Percentiles rank a stretch among this genome's conserved stretches.
Conservation (phyloP, 768 basidiomycete genomes). For the Nevesoporus exiguus region DNA sequence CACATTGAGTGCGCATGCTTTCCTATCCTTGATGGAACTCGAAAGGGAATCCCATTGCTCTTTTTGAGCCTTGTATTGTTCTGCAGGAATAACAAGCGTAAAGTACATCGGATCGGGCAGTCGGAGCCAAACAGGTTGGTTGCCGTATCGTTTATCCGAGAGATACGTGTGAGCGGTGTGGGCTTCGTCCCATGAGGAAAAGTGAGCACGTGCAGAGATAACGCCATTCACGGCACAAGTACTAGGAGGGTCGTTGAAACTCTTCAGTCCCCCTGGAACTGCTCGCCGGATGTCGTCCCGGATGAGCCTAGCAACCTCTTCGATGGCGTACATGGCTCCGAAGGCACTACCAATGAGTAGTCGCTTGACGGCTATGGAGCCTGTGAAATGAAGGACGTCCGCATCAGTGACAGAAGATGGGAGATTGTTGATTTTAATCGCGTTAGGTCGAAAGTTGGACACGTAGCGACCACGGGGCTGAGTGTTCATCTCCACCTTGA, state of each 20-base stretch:
- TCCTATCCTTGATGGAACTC: constrained; percentile 34
- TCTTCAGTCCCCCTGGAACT: constrained; percentile 15
- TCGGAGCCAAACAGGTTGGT: constrained; percentile 35
- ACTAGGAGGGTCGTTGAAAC: constrained; percentile 26
- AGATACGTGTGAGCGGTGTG: constrained; percentile 38
- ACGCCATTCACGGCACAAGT: constrained; percentile 30
- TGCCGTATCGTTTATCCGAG: constrained; percentile 31
- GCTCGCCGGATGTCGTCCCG: constrained; percentile 22
- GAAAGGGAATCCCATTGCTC: constrained; percentile 46
- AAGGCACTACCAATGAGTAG: constrained; percentile 14
- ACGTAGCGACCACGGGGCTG: constrained; percentile 33
- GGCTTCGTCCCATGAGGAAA: constrained; percentile 48
- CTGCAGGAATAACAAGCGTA: constrained; percentile 42
- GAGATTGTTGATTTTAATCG: constrained; percentile 45
- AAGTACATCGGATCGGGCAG: constrained; percentile 52
- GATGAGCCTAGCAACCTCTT: constrained; percentile 21
- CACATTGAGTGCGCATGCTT: constrained; percentile 35
- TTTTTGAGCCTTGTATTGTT: constrained; percentile 52
- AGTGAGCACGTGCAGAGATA: constrained; percentile 41
- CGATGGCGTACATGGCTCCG: constrained; percentile 10
- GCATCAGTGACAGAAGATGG: constrained; percentile 26
- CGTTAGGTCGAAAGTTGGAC: constrained; percentile 26
- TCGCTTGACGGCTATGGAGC: constrained; percentile 24
- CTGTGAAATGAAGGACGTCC: constrained; percentile 32
- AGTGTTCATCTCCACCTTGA: constrained; percentile 46